These are phyloP conservation scores for Claviceps cyperi DNA, from an alignment of 2,329 filamentous ascomycete species.

Conservation along the genomic window DNA sequence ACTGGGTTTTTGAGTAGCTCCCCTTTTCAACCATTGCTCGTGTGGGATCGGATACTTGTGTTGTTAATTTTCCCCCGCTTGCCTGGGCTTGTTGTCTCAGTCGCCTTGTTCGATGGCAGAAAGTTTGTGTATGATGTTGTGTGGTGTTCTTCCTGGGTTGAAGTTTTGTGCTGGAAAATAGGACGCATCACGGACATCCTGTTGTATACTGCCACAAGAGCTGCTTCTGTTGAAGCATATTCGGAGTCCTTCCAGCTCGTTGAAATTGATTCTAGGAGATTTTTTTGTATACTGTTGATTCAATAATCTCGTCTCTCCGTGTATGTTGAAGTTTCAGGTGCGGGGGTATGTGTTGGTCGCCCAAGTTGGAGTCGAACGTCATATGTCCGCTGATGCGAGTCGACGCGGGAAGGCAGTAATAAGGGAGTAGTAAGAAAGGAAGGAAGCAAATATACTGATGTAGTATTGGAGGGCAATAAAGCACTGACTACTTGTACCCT, in stretches of 20 bases:
- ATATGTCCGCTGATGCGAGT: no score
- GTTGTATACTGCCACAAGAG: no score
- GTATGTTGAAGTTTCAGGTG: background rate
- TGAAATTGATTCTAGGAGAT: slow-evolving; percentile 10
- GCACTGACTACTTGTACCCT: no score
- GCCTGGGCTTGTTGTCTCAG: slow-evolving; percentile 22
- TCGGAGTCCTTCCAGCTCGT: background rate
- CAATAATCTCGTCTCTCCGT: slow-evolving; percentile 15
- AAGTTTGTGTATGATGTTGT: slow-evolving; percentile 2
- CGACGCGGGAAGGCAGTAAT: no score
- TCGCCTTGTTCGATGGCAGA: slow-evolving; percentile 48
- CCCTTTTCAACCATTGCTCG: no score
- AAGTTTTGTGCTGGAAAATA: no score
- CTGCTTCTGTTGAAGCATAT: background rate
- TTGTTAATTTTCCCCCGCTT: slow-evolving; percentile 12
- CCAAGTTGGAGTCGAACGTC: background rate
- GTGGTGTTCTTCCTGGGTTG: no score
- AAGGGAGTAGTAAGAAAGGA: background rate
- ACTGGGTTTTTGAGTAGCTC: no score
- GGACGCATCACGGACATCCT: no score
- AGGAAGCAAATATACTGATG: background rate
- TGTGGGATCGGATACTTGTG: background rate
- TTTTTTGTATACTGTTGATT: slow-evolving; percentile 15
- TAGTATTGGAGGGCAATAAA: no score
- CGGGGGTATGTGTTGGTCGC: no score